Evolutionary conservation across 2,329 filamentous ascomycete species (phyloP).

Genomic region (Bipolaris bicolor): DNA sequence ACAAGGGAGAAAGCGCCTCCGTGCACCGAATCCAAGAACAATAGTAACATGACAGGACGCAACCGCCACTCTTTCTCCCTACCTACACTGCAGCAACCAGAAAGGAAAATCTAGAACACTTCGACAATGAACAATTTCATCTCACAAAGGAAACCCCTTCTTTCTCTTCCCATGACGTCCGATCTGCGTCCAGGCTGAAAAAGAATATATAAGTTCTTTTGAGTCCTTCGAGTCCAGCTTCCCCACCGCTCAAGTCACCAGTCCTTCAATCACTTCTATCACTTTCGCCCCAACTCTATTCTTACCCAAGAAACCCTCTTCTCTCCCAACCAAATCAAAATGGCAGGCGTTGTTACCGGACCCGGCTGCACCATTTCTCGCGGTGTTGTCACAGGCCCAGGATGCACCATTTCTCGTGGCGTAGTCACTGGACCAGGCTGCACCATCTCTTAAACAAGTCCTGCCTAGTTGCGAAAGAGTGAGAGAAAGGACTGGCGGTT

Average conservation of each 20-base stretch:
- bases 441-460: neutral
- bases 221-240: neutral
- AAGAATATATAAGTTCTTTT: neutral
- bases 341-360: neutral
- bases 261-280: neutral
- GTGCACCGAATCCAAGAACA: neutral
- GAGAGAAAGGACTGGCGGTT: neutral
- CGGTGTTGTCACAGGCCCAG: neutral
- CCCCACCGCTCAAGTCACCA: neutral
- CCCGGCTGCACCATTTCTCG: neutral
- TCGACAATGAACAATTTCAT: neutral
- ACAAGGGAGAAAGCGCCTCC: neutral
- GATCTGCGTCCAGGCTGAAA: neutral
- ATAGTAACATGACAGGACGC: neutral
- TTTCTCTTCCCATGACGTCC: neutral
- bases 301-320: neutral
- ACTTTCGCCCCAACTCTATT: neutral
- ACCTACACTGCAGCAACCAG: neutral
- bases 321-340: neutral
- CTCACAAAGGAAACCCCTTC: conserved; percentile 1
- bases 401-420: neutral
- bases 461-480: neutral
- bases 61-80: neutral
- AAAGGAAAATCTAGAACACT: neutral
- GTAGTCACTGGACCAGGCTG: neutral